Percentiles rank a stretch among this genome's conserved stretches.
Evolutionary conservation across 331 rosid genomes (phyloP).

Genomic region (Malus hybrid): DNA sequence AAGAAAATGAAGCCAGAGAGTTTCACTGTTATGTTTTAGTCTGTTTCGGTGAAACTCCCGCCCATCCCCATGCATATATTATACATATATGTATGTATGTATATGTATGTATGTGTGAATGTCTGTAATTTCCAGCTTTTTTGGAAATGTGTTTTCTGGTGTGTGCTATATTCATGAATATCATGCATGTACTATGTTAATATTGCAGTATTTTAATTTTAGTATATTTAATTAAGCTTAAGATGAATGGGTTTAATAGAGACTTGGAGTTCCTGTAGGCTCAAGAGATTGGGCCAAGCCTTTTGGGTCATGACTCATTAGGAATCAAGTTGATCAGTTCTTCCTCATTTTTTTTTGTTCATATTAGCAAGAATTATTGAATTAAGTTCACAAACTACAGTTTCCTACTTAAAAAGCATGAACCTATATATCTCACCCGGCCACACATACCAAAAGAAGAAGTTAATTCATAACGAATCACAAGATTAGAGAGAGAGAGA

Average conservation of each 20-base stretch:
- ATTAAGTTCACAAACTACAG: background rate
- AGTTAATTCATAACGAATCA: background rate
- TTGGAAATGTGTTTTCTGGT: background rate
- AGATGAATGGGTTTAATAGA: background rate
- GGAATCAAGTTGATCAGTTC: background rate
- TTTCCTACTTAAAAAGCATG: background rate
- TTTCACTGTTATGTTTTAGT: conserved; percentile 2
- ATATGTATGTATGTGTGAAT: background rate
- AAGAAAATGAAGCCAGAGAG: background rate
- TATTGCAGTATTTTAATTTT: no score
- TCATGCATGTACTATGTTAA: no score
- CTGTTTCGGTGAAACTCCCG: background rate
- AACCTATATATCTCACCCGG: background rate
- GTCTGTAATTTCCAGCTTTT: background rate
- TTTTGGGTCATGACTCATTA: background rate
- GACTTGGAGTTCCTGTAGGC: background rate
- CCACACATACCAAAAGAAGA: background rate
- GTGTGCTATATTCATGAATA: background rate
- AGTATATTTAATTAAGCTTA: no score
- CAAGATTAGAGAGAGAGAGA: background rate
- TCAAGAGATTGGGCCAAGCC: background rate
- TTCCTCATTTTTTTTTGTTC: background rate
- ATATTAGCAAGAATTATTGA: background rate
- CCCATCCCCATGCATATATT: background rate
- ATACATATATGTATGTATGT: background rate